phyloP scores from a whole-genome alignment of 495 filamentous ascomycete species.

The Choiromyces venosus region DNA sequence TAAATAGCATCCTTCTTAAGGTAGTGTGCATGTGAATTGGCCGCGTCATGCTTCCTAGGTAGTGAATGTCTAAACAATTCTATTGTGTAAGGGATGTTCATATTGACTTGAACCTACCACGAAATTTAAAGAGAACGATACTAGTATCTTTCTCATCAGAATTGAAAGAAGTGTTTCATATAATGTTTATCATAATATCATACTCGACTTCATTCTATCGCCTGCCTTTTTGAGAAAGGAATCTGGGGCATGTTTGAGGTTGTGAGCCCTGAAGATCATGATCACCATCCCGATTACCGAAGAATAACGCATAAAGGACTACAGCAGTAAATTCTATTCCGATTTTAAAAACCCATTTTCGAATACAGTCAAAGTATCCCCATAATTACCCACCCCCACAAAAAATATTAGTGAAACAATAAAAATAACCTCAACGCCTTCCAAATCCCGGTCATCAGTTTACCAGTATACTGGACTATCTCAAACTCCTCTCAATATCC shows the following conservation, averaged over 20 bases:
- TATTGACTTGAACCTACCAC: not conserved
- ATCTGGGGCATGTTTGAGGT: not conserved
- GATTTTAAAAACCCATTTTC: not conserved
- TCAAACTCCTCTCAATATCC: constrained; percentile 33
- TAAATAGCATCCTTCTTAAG: not conserved
- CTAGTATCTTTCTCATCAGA: not conserved
- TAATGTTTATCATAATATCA: not conserved
- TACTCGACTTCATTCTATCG: not conserved
- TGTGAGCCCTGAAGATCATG: not conserved
- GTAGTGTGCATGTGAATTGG: not conserved
- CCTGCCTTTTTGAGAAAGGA: not conserved
- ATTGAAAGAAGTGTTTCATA: not conserved
- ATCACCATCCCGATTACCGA: not conserved
- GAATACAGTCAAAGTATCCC: not conserved
- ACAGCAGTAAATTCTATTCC: not conserved
- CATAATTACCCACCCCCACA: not conserved
- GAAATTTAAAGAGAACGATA: not conserved
- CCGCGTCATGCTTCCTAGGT: not conserved
- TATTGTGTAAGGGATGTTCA: constrained; percentile 9
- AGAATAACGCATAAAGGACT: not conserved
- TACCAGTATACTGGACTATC: not conserved
- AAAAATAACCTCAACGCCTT: constrained; percentile 9
- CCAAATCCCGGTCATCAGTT: not conserved
- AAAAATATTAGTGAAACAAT: not conserved
- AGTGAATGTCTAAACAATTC: not conserved